Conservation (phyloP, 164 flowering plant genomes). For the Chimonanthus salicifolius region DNA sequence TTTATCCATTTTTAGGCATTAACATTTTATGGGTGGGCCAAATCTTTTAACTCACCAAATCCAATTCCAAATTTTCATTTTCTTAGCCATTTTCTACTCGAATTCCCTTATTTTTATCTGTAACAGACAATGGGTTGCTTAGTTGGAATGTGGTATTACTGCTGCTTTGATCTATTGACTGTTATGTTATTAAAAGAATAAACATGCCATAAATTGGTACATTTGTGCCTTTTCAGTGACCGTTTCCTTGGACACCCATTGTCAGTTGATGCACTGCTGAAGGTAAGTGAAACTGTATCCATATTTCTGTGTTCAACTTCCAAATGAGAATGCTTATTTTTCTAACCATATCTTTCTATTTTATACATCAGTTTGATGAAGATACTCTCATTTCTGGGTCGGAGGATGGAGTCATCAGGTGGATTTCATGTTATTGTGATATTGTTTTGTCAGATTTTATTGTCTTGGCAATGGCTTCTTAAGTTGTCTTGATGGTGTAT, state of each 20-base stretch:
- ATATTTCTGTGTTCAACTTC: neutral
- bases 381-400: conserved; percentile 78
- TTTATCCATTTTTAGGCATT: too few species aligned
- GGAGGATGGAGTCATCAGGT: conserved; percentile 95
- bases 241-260: conserved; percentile 74
- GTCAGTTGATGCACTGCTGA: conserved; percentile 74
- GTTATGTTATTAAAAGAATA: neutral
- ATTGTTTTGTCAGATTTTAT: neutral
- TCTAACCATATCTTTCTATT: neutral
- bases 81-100: too few species aligned
- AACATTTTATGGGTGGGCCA: too few species aligned
- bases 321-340: neutral
- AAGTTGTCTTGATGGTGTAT: conserved; percentile 6
- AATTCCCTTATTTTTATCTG: neutral
- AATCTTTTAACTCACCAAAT: too few species aligned
- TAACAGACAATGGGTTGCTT: neutral
- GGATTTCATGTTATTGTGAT: conserved; percentile 4
- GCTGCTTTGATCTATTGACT: neutral
- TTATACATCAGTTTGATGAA: conserved; percentile 70
- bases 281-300: conserved; percentile 37
- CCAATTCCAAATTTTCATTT: too few species aligned
- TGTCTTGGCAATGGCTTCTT: neutral
- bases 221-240: conserved; percentile 45
- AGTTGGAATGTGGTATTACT: neutral
- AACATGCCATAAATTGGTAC: neutral